Conservation (phyloP, 345 rosid genomes). For the Moricandia arvensis region DNA sequence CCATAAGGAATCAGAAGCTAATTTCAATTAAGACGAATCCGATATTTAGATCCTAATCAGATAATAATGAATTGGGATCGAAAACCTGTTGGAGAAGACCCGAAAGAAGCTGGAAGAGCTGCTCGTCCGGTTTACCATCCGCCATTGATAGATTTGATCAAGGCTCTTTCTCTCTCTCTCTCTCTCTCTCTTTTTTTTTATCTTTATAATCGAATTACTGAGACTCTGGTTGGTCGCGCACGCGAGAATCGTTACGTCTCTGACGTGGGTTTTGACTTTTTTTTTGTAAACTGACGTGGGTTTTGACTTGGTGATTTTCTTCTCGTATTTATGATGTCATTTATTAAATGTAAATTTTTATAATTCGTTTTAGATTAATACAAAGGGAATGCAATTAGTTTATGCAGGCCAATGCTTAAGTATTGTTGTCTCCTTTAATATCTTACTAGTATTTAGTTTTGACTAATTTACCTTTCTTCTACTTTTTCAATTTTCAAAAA, state of each 20-base stretch:
- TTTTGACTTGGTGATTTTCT: neutral
- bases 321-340: neutral
- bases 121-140: constrained; percentile 54
- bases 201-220: neutral
- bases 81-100: constrained; percentile 65
- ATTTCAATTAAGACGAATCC: neutral
- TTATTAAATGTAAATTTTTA: neutral
- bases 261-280: neutral
- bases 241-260: neutral
- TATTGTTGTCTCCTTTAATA: neutral
- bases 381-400: neutral
- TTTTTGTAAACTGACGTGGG: neutral
- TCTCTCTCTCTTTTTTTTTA: neutral
- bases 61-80: neutral
- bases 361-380: neutral
- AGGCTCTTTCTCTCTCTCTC: neutral
- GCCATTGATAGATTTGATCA: constrained; percentile 25
- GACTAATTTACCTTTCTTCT: neutral
- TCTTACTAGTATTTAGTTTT: neutral
- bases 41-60: neutral
- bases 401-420: neutral
- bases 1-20: neutral
- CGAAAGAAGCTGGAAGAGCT: constrained; percentile 71
- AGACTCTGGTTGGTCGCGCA: neutral
- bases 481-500: neutral